Base-by-base conservation (phyloP, 2,329 filamentous ascomycete species). In the Penicillium sp. region DNA sequence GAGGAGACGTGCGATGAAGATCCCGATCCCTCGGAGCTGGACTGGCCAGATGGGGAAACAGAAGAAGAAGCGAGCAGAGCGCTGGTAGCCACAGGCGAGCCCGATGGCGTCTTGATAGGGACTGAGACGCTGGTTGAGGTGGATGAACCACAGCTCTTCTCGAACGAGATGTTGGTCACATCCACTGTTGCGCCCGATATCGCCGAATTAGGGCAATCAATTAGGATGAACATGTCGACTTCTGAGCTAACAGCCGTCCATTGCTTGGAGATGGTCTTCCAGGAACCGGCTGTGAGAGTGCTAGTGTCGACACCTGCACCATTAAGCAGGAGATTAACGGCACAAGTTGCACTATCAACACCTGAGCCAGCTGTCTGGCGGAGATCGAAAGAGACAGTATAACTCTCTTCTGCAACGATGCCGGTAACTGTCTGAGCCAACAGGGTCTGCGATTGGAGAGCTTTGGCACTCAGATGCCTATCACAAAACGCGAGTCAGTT, bases 331-430 rank as follows among this genome's bases (percentile, higher is more conserved):
- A 55, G 19, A 19, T 44, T 23, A n/a, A 55, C 21, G 4, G 38
- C 15, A n/a, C 53, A 55, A 12, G 38, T 17, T 3, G 47, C 19
- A 13, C 3, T 36, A 17, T 35, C 17, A 10, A 41, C 23, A 27
- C 8, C 31, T 15, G 39, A 12, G 13, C n/a, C 23, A 45, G 17
- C 39, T 43, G 21, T 51, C 25, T 51, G 53, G 39, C 47, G 53
- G 39, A 19, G 39, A 31, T 51, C 53, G 13, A 56, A 51, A 17
- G 53, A 51, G 17, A 56, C 29, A 17, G 31, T 45, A 23, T 51
- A 56, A 8, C 4, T 38, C 25, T 56, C 41, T 38, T 49, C 53
- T 8, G 39, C 31, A 41, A 45, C 5, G 9, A 33, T 38, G 3
- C 31, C 31, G 13, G 47, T 31, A 15, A 42, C 41, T 17, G 47